Evolutionary conservation across 2,329 filamentous ascomycete genomes (phyloP), one percentile per base, ranked within the genome.

Genomic region (Aspergillus hortae): DNA sequence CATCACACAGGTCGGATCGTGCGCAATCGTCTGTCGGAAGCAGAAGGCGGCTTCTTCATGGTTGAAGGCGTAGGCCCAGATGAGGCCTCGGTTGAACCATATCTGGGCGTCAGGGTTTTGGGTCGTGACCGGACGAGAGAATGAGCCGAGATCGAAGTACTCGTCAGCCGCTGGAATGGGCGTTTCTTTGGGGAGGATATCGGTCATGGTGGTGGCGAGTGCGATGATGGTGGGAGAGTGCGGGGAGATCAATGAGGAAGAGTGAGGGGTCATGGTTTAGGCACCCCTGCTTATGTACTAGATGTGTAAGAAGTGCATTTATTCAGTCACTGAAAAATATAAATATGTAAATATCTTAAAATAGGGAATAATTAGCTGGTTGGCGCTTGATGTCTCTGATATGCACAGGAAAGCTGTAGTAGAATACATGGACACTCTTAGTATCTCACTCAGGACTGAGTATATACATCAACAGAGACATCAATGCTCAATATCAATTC

Each of bases 11-110:
- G 53, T 46, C 2, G 64, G 61, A 50, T 73, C 71, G 23, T 60
- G 46, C 1, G 58, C 42, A 30, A 68, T 65, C 6, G 61, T 64
- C 15, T 62, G 63, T 49, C 65, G 55, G 52, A 73, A 74, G 54
- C 70, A 73, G 35, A 52, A 53, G 7, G 50, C 61, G 2, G 67
- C 67, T 47, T 72, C 71, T 19, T 68, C 62, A 43, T 74, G 70
- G 49, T 74, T 73, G 62, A 74, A 74, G 19, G 62, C 62, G 46
- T 72, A 74, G 7, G 62, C 65, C 69, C 70, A 74, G 19, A 67
- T 56, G 0, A 74, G 59, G 25, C 69, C 70, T 2, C 70, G 66
- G 32, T 70, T 56, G 50, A 73, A 73, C 71, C 71, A 74, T 2
- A 38, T 48, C 50, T 74, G 70, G 7, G 70, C 67, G 45, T 66